Base-by-base conservation (phyloP, 345 rosid genomes). In the Draba incana region DNA sequence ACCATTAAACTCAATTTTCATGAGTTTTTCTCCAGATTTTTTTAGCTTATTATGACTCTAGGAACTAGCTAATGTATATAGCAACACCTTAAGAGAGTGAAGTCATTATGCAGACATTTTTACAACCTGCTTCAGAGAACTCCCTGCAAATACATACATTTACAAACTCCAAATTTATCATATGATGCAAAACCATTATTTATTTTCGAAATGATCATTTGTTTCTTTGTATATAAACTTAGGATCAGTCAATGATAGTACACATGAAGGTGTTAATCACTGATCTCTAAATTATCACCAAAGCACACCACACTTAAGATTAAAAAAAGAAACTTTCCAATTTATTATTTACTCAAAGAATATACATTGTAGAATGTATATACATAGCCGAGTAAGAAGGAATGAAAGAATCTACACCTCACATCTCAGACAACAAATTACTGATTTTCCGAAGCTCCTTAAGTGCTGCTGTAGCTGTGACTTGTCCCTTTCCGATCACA, bases 381-480 rank as follows among this genome's bases (percentile, higher is more conserved):
- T 52, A 33, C 57, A 48, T 16, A 69, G 47, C 63, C 35, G 46
- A 13, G 42, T 53, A 30, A 24, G 31, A 16, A 30, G 20, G 9
- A 54, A 28, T 55, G 62, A 45, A 30, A 55, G 25, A 44, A 68
- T 13, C 10, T 25, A 14, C 35, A 58, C 38, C 59, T 71, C 69
- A 89, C 96, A 84, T 88, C 77, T 92, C 91, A 4, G 85, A 87
- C 54, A 92, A 81, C 70, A 87, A 73, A 67, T 85, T 88, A 86
- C 96, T 92, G 64, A 92, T 86, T 70, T 86, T 89, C 68, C 98
- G 83, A 54, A 92, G 95, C 87, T 88, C 91, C 53, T 78, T 84
- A 8, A 92, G 84, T 46, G 98, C 90, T 64, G 85, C 76, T 77
- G 83, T 61, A 28, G 92, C 92, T 6, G 89, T 89, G 30, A 64